Evolutionary conservation across 2,329 filamentous ascomycete species (phyloP).

Genomic region (Lomentospora prolificans): DNA sequence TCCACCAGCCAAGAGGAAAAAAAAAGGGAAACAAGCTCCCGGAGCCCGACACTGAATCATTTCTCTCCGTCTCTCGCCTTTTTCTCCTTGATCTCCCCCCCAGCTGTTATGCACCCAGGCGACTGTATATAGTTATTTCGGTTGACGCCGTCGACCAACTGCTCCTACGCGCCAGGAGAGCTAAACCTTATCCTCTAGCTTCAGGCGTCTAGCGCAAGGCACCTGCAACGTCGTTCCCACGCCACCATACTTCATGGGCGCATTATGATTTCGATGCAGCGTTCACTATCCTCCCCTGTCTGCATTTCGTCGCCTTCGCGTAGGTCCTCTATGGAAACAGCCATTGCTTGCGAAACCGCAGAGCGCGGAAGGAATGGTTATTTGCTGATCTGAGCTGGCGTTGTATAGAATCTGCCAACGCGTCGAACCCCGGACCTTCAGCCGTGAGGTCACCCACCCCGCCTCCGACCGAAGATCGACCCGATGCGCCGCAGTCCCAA

Average conservation of each 20-base stretch:
- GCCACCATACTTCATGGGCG: conserved; percentile 6
- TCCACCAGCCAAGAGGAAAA: not conserved
- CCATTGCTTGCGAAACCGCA: not conserved
- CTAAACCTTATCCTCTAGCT: not conserved
- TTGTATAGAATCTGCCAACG: not conserved
- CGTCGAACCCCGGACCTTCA: not conserved
- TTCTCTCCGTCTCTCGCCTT: not conserved
- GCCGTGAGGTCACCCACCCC: conserved; percentile 1
- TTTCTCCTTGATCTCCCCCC: not conserved
- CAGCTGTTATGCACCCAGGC: not conserved
- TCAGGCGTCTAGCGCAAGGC: not conserved
- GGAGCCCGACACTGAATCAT: too few species aligned
- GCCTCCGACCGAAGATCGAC: not conserved
- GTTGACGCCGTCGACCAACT: not conserved
- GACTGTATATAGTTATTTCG: not conserved
- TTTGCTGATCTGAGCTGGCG: conserved; percentile 1
- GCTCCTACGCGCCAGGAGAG: not conserved
- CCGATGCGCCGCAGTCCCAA: conserved; percentile 1
- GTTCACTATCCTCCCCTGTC: conserved; percentile 8
- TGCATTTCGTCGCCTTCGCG: conserved; percentile 6
- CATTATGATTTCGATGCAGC: conserved; percentile 11
- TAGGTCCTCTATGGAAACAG: not conserved
- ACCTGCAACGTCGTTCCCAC: not conserved
- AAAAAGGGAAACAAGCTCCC: too few species aligned
- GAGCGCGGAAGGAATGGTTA: not conserved